Base-by-base conservation (phyloP, 2,329 filamentous ascomycete genomes). In the Colletotrichum siamense region DNA sequence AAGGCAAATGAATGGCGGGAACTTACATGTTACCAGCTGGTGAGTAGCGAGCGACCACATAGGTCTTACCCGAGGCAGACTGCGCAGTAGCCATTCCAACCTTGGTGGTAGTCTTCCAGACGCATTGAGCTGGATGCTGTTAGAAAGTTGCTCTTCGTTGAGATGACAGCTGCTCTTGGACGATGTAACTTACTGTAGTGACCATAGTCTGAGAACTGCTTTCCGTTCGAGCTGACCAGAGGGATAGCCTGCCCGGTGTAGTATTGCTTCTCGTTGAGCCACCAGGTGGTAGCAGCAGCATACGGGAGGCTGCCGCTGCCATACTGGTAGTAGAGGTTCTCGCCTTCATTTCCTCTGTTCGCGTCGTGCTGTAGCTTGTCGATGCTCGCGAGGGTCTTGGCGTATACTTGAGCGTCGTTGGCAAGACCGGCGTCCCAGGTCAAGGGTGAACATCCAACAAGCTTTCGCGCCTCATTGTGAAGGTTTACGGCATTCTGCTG, bases 11-110 rank as follows among this genome's bases (percentile, higher is more conserved):
- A 15, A 26, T 57, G n/a, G 49, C 18, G 30, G 6, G 55, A 5
- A 64, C 69, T 71, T 57, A 71, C 69, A 79, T 34, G 61, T 85
- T 85, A 1, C 83, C 83, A 1, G 83, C 77, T 2, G 79, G 78
- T 2, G 79, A 79, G 70, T 85, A 85, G n/a, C 84, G 79, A 16
- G 79, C 83, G 22, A 85, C 83, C 0, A 81, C 81, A 63, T 80
- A 85, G 3, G 75, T 69, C n/a, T 32, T 81, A 0, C 83, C 83
- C 15, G 81, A 81, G 18, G 76, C 65, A 4, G 80, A 76, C n/a
- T 68, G 79, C 0, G 79, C 82, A 3, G 78, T 68, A 4, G 82
- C 82, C n/a, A 85, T 81, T 2, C 83, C 83, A 4, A 85, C 65
- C 34, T 80, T 81, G 34, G 71, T 81, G 6, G 82, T 81, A 0